These are phyloP conservation scores for Coemansia sp. DNA, from an alignment of 192 early-diverging fungal species.

Conservation along the genomic window DNA sequence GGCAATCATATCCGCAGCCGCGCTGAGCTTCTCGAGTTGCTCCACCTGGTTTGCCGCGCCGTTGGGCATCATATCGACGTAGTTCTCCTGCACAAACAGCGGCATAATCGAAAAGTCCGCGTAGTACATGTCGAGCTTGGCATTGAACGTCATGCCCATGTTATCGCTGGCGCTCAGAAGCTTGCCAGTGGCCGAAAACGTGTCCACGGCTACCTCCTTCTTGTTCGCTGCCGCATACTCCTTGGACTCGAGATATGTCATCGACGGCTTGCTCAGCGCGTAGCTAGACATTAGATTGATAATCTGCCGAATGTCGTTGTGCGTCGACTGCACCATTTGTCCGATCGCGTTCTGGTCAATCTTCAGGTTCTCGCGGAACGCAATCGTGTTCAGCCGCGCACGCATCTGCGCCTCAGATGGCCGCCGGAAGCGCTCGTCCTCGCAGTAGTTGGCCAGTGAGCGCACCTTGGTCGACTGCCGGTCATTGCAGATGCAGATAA, in stretches of 20 bases:
- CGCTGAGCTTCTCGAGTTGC: conserved; percentile 61
- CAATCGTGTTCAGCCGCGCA: conserved; percentile 72
- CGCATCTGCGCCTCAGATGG: conserved; percentile 71
- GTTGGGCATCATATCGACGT: conserved; percentile 66
- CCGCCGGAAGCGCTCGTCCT: conserved; percentile 74
- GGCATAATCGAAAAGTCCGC: conserved; percentile 81
- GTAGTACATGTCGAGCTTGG: conserved; percentile 90
- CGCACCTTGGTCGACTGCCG: conserved; percentile 77
- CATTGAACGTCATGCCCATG: conserved; percentile 52
- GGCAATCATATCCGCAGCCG: conserved; percentile 84
- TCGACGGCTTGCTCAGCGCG: conserved; percentile 57
- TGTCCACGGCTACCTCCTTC: conserved; percentile 61
- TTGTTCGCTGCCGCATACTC: conserved; percentile 35
- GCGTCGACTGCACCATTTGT: conserved; percentile 73
- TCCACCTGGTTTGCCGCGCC: conserved; percentile 35
- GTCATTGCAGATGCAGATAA: conserved; percentile 99
- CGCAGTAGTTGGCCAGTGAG: conserved; percentile 77
- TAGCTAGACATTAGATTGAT: conserved; percentile 94
- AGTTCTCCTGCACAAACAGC: conserved; percentile 95
- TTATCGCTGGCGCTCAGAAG: conserved; percentile 56
- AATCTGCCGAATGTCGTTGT: conserved; percentile 93
- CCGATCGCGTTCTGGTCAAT: conserved; percentile 75
- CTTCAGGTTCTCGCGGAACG: conserved; percentile 69
- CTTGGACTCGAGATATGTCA: conserved; percentile 82
- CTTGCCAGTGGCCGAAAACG: conserved; percentile 74